These are phyloP conservation scores for Coemansia sp. DNA, from an alignment of 192 early-diverging fungal species.

Conservation along the genomic window DNA sequence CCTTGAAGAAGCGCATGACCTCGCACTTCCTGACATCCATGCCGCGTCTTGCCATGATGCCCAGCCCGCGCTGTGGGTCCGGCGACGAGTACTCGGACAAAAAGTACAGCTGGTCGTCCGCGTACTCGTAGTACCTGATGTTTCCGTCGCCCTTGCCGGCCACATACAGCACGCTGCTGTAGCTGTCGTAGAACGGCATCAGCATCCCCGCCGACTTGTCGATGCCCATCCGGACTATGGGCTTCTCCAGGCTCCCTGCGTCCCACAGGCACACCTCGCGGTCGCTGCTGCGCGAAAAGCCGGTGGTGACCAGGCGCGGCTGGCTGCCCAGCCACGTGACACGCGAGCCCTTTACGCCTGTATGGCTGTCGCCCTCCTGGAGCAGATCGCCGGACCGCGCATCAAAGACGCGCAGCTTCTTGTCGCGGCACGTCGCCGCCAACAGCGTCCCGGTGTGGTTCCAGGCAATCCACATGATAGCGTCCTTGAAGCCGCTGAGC, in stretches of 20 bases:
- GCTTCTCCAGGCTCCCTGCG: conserved; percentile 62
- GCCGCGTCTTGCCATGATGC: conserved; percentile 91
- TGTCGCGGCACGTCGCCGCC: conserved; percentile 94
- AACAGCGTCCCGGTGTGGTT: conserved; percentile 83
- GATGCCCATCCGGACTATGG: conserved; percentile 73
- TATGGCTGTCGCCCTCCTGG: conserved; percentile 80
- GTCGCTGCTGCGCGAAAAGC: conserved; percentile 90
- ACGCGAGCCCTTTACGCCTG: conserved; percentile 95
- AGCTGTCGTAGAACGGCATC: conserved; percentile 94
- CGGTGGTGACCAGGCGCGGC: conserved; percentile 84
- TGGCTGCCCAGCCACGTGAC: conserved; percentile 85
- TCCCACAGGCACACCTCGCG: conserved; percentile 96
- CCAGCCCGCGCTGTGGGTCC: conserved; percentile 92
- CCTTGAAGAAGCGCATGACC: conserved; percentile 92
- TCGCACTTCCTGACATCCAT: conserved; percentile 85
- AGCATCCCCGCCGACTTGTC: conserved; percentile 94
- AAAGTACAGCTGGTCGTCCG: conserved; percentile 86
- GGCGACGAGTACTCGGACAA: conserved; percentile 88
- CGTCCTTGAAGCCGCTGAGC: conserved; percentile 84
- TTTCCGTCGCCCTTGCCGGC: conserved; percentile 99
- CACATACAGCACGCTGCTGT: conserved; percentile 89
- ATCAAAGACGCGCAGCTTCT: conserved; percentile 94
- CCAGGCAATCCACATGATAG: conserved; percentile 91
- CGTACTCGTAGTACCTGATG: conserved; percentile 98
- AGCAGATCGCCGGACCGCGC: conserved; percentile 79